phyloP scores from a whole-genome alignment of 208 protist species.

The Acanthamoeba castellanii region DNA sequence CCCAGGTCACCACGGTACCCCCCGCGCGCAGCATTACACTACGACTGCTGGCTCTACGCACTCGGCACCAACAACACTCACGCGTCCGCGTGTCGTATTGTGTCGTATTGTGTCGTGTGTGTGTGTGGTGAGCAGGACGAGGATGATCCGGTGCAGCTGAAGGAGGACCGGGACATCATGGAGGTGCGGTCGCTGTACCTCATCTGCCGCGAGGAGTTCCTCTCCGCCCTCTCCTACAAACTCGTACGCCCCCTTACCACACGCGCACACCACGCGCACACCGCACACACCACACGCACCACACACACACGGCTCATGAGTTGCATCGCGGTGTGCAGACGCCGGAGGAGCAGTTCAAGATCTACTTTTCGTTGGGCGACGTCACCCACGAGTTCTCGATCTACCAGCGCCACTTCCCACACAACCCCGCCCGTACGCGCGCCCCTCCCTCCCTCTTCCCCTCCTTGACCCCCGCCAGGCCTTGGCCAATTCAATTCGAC shows the following conservation, averaged over 20 bases:
- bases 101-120: background rate
- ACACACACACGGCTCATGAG: background rate
- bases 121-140: background rate
- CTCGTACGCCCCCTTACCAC: background rate
- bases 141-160: constrained; percentile 26
- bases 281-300: background rate
- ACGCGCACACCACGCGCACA: background rate
- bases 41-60: no score
- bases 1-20: background rate
- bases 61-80: no score
- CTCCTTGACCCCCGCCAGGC: background rate
- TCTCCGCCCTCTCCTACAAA: constrained; percentile 5
- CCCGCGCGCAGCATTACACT: background rate
- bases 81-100: background rate
- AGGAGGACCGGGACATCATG: constrained; percentile 25
- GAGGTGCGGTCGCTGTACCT: constrained; percentile 11
- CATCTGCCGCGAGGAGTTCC: constrained; percentile 41
- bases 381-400: background rate
- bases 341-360: background rate
- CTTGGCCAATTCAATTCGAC: background rate
- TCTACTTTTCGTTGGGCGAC: background rate
- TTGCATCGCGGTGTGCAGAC: background rate
- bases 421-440: background rate
- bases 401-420: constrained; percentile 1
- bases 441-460: no score